Base-by-base conservation (phyloP, 257 asterid species). In the Scutellaria baicalensis region DNA sequence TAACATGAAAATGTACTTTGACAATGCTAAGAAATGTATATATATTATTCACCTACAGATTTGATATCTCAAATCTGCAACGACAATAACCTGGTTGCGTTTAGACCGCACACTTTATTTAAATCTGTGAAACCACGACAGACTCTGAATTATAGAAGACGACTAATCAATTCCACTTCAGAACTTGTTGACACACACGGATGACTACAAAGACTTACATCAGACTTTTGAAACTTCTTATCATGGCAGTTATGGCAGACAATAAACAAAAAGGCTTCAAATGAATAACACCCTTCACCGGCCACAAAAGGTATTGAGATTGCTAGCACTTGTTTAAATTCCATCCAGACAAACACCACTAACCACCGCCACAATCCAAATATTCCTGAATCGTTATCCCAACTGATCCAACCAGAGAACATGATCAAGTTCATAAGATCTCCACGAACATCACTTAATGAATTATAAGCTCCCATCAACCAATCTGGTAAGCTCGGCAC, bases 401-500 rank as follows among this genome's bases (percentile, higher is more conserved):
- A 79, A 74, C 79, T 75, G 82, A 81, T 68, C 77, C 73, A 76
- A 78, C 86, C 83, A 77, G 78, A 82, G 74, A 80, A 82, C 77
- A 78, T 83, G 73, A 81, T 66, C 78, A 76, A 78, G 74, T 77
- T 69, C 79, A 63, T 75, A 76, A 65, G 78, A 69, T 72, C 65
- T 75, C 85, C 77, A 79, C 75, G 70, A 27, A 45, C 80, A 70
- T 77, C 82, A 75, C 86, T 84, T 83, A 83, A 79, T 76, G 86
- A 83, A 79, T 82, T 83, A 78, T 83, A 78, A 83, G 74, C 84
- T 87, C 81, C 66, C 83, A 79, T 64, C 73, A 71, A 80, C 83
- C 83, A 78, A 77, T 77, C 91, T 59, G 87, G 78, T 75, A 87
- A 83, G 83, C 94, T 82, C 75, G 87, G 88, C 95, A 85, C 88